Base-by-base conservation (phyloP, 805 yeast species). In the Tetrapisispora arboricola region DNA sequence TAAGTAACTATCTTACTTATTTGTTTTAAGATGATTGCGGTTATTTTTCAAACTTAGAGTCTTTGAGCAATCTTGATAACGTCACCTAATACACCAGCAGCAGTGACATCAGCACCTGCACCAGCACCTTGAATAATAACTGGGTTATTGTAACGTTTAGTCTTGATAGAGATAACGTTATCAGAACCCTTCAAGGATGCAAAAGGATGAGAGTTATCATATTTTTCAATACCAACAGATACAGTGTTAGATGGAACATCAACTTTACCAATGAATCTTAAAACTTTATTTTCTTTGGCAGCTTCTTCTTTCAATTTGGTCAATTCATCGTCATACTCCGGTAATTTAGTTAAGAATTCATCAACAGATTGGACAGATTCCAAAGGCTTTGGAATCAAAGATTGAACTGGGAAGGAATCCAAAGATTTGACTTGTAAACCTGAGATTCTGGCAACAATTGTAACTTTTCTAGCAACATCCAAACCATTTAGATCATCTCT, bases 81-180 rank as follows among this genome's bases (percentile, higher is more conserved):
- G 61, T 92, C 99, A 40, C 94, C 95, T 50, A 92, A 73, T 33
- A 92, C 96, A 65, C 98, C 99, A 53, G 81, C 80, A 44, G 84
- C 84, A 25, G 84, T 78, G 35, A 79, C 84, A 15, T 68, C 83
- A 35, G 79, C 80, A 57, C 94, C 92, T 54, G 95, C 76, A 53
- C 94, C 99, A 25, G 99, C 98, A 66, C 99, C 99, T 72, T 92
- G 98, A 54, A 92, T 75, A 47, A 92, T 81, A 61, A 92, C 72
- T 40, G 98, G 98, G 65, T 85, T 86, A 31, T 81, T 75, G 66
- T 92, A 92, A 68, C 99, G 83, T 61, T 84, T 79, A 25, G 96
- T 82, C 63, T 79, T 80, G 67, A 92, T 83, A 18, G 96, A 80
- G 46, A 92, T 81, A 44, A 92, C 96, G 59, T 92, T 92, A 63